A percentile compares a stretch with the other conserved stretches of the same genome.
These are phyloP conservation scores for Ascochyta clinopodiicola DNA, from an alignment of 2,329 filamentous ascomycete species.

Conservation along the genomic window DNA sequence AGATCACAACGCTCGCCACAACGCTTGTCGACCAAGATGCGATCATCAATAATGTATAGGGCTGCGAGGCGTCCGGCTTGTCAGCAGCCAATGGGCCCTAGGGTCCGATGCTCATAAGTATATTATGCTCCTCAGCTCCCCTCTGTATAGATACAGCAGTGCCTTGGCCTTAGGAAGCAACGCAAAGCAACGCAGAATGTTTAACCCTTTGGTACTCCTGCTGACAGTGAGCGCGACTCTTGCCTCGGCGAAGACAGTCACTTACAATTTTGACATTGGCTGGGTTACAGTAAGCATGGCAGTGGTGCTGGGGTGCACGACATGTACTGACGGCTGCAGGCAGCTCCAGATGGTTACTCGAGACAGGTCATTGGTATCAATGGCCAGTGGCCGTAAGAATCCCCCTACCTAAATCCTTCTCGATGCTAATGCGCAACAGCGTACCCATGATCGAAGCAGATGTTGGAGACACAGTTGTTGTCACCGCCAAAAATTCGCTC, in stretches of 20 bases:
- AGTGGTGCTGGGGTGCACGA: neutral
- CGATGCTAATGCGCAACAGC: neutral
- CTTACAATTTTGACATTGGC: slow-evolving; percentile 59
- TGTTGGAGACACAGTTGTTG: slow-evolving; percentile 72
- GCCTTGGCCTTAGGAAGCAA: too few species aligned
- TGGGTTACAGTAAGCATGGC: slow-evolving; percentile 51
- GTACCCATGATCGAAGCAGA: slow-evolving; percentile 74
- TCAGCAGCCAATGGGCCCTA: neutral
- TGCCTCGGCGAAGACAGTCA: slow-evolving; percentile 47
- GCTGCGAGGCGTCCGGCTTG: neutral
- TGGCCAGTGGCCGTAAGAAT: slow-evolving; percentile 66
- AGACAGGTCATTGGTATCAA: slow-evolving; percentile 70
- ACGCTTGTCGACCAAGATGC: neutral
- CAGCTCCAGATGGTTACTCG: slow-evolving; percentile 18
- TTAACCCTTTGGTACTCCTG: slow-evolving; percentile 2
- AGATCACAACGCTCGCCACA: neutral
- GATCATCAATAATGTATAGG: neutral
- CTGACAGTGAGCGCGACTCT: slow-evolving; percentile 16
- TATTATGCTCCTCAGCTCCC: neutral
- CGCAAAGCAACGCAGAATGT: slow-evolving; percentile 12
- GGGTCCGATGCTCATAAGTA: neutral
- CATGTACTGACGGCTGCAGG: neutral
- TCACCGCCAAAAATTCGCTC: slow-evolving; percentile 71
- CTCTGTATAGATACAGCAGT: neutral
- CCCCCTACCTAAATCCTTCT: neutral